Percentiles rank a stretch among this genome's conserved stretches.
Evolutionary conservation across 352 stramenopile genomes (phyloP).

Genomic region (Phytophthora agathidicida): DNA sequence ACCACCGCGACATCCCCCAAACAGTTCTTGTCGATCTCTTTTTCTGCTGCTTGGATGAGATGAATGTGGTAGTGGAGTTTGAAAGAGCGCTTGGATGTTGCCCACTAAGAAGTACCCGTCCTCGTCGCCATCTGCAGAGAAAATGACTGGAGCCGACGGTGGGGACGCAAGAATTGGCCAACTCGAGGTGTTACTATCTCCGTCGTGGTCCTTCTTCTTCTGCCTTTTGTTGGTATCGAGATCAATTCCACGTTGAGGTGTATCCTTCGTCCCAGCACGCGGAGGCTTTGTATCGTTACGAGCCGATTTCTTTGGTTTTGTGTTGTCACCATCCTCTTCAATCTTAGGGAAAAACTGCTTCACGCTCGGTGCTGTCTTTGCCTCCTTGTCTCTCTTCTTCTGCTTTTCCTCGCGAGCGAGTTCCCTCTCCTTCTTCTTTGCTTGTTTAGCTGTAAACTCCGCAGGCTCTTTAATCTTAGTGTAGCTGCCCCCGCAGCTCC

Average conservation of each 20-base stretch:
- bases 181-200: background rate
- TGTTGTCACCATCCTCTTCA: background rate
- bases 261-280: constrained; percentile 31
- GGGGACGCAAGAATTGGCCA: constrained; percentile 1
- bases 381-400: constrained; percentile 33
- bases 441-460: constrained; percentile 58
- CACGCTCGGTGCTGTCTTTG: constrained; percentile 28
- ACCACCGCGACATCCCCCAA: background rate
- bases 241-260: background rate
- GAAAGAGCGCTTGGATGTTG: constrained; percentile 53
- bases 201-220: constrained; percentile 16
- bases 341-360: constrained; percentile 36
- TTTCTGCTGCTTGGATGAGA: background rate
- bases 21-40: background rate
- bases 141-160: constrained; percentile 29
- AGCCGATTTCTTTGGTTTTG: constrained; percentile 1
- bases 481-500: constrained; percentile 70
- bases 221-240: constrained; percentile 15
- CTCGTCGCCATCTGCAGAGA: constrained; percentile 39
- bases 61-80: constrained; percentile 1
- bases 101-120: constrained; percentile 55
- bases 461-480: constrained; percentile 76
- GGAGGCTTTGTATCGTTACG: constrained; percentile 15
- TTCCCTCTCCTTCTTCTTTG: constrained; percentile 57
- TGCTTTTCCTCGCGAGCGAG: constrained; percentile 27